A percentile compares a stretch with the other conserved stretches of the same genome.
Evolutionary conservation across 306 rosid species (phyloP).

Genomic region (Arachis stenosperma): DNA sequence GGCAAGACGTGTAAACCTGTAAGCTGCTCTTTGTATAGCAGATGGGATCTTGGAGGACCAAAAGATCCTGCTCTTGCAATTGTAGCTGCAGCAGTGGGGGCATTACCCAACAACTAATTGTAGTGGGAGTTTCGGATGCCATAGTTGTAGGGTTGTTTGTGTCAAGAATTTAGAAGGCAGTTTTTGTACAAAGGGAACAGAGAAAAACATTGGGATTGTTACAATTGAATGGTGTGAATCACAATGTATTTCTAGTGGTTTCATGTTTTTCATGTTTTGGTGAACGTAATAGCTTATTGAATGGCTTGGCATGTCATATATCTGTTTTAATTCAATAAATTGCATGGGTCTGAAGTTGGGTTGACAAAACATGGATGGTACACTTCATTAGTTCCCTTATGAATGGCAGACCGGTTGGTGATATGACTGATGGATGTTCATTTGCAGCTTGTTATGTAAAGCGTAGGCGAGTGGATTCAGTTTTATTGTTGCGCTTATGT

Average conservation of each 20-base stretch:
- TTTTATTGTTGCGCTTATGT: slow-evolving; percentile 26
- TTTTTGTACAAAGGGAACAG: slow-evolving; percentile 67
- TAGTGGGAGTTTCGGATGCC: slow-evolving; percentile 62
- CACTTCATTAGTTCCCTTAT: slow-evolving; percentile 39
- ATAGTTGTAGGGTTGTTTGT: slow-evolving; percentile 56
- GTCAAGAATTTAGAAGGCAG: slow-evolving; percentile 52
- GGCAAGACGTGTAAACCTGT: slow-evolving; percentile 63
- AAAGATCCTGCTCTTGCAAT: slow-evolving; percentile 72
- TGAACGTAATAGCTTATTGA: slow-evolving; percentile 50
- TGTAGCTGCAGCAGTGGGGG: slow-evolving; percentile 64
- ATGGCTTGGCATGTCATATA: slow-evolving; percentile 57
- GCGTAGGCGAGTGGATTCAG: slow-evolving; percentile 23
- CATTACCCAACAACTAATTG: slow-evolving; percentile 55
- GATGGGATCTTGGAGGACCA: slow-evolving; percentile 76
- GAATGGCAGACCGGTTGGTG: slow-evolving; percentile 35
- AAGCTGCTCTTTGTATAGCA: slow-evolving; percentile 67
- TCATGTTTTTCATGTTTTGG: slow-evolving; percentile 49
- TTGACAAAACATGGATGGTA: slow-evolving; percentile 40
- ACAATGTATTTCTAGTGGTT: slow-evolving; percentile 59
- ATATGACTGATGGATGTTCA: slow-evolving; percentile 40
- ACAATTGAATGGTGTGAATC: slow-evolving; percentile 53
- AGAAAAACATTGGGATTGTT: slow-evolving; percentile 45
- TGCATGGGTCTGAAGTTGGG: slow-evolving; percentile 36
- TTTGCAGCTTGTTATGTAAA: slow-evolving; percentile 35
- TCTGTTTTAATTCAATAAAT: slow-evolving; percentile 37